Percentiles rank a stretch among this genome's conserved stretches.
Evolutionary conservation across 2,329 filamentous ascomycete species (phyloP).

Genomic region (Cladosporium cucumerinum): DNA sequence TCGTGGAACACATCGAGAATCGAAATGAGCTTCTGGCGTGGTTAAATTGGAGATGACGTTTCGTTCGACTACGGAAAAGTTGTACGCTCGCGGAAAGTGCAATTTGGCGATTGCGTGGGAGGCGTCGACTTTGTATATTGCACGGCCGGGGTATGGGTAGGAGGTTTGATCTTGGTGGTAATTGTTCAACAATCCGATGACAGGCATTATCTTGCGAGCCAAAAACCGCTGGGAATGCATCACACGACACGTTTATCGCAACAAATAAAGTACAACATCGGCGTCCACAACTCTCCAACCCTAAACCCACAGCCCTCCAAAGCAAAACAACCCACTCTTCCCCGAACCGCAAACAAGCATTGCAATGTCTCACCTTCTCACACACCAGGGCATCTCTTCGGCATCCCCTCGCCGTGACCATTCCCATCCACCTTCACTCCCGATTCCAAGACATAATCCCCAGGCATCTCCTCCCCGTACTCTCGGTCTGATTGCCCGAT

Average conservation of each 20-base stretch:
- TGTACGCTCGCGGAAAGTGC: neutral
- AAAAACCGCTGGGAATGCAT: neutral
- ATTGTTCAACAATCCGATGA: neutral
- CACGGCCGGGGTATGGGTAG: neutral
- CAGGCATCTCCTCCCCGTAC: neutral
- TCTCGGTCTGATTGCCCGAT: neutral
- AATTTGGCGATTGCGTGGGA: neutral
- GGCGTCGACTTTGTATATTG: neutral
- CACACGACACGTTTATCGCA: no score
- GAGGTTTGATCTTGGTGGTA: neutral
- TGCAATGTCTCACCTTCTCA: neutral
- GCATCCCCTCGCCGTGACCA: neutral
- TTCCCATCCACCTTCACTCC: neutral
- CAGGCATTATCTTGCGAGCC: neutral
- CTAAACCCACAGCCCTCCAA: neutral
- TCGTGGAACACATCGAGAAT: neutral
- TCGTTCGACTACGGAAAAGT: neutral
- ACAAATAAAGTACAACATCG: neutral
- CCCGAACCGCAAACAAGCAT: neutral
- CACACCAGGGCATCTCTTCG: neutral
- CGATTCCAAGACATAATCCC: slow-evolving; percentile 3
- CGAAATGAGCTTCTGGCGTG: neutral
- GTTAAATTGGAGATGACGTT: slow-evolving; percentile 1
- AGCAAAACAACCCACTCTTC: neutral
- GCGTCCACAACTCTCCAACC: neutral